Percentiles rank a stretch among this genome's conserved stretches.
phyloP scores from a whole-genome alignment of 805 yeast species.

The Schwanniomyces sp. region DNA sequence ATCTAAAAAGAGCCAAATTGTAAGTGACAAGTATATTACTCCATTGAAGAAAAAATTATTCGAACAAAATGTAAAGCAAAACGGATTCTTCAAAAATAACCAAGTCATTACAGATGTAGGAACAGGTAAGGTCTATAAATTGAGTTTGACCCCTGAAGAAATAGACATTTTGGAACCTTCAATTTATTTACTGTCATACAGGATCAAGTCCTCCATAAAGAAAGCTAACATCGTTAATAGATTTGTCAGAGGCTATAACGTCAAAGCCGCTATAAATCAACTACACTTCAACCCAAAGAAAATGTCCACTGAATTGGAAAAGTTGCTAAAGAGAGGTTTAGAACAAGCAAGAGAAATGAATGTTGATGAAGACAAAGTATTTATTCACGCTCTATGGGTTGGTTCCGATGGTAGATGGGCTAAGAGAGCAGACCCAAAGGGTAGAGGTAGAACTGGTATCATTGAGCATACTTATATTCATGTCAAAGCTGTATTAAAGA shows the following conservation, averaged over 20 bases:
- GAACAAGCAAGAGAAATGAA: slow-evolving; percentile 64
- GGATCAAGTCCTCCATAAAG: slow-evolving; percentile 86
- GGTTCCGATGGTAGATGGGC: slow-evolving; percentile 83
- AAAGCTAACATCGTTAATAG: slow-evolving; percentile 81
- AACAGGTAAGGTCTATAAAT: slow-evolving; percentile 49
- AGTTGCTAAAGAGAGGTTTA: slow-evolving; percentile 69
- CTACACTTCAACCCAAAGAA: slow-evolving; percentile 84
- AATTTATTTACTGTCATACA: slow-evolving; percentile 73
- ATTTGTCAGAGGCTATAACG: slow-evolving; percentile 67
- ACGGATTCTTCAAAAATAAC: slow-evolving; percentile 70
- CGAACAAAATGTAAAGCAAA: slow-evolving; percentile 53
- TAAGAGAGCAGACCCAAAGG: slow-evolving; percentile 77
- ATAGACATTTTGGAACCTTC: slow-evolving; percentile 84
- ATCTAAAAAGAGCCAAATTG: slow-evolving; percentile 38
- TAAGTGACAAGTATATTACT: slow-evolving; percentile 57
- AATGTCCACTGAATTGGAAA: slow-evolving; percentile 76
- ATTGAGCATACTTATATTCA: slow-evolving; percentile 77
- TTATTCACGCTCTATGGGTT: slow-evolving; percentile 82
- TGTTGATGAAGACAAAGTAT: slow-evolving; percentile 59
- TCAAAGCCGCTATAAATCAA: slow-evolving; percentile 84
- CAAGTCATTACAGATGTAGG: slow-evolving; percentile 43
- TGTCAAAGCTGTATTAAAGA: slow-evolving; percentile 72
- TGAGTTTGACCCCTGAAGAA: slow-evolving; percentile 62
- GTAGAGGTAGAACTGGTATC: slow-evolving; percentile 87
- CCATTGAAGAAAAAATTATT: slow-evolving; percentile 73